phyloP scores from a whole-genome alignment of 768 basidiomycete genomes.

The Boletus reticulatus region DNA sequence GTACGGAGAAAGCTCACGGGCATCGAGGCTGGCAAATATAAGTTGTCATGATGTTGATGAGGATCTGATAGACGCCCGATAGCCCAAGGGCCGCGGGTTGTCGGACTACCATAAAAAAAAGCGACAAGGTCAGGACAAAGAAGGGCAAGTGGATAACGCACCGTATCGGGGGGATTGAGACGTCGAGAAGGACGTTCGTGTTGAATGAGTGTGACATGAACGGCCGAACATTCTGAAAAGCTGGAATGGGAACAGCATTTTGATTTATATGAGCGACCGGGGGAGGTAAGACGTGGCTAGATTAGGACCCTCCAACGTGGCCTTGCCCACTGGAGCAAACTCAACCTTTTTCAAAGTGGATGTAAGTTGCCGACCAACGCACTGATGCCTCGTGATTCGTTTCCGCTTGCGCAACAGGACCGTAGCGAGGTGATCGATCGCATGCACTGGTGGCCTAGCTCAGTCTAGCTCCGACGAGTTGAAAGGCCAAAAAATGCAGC shows the following conservation, averaged over 20 bases:
- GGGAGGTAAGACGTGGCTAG: constrained; percentile 9
- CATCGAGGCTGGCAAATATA: constrained; percentile 20
- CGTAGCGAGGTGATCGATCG: constrained; percentile 15
- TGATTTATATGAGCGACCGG: constrained; percentile 10
- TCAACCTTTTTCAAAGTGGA: not conserved
- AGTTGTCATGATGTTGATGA: constrained; percentile 2
- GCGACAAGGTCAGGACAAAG: not conserved
- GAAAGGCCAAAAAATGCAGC: not conserved
- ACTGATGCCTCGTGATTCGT: constrained; percentile 28
- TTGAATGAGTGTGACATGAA: constrained; percentile 6
- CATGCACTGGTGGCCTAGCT: constrained; percentile 3
- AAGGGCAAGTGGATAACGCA: too few relatives aligned
- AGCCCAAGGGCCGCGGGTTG: not conserved
- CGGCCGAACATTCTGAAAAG: not conserved
- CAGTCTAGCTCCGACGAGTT: not conserved
- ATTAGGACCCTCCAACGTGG: constrained; percentile 15
- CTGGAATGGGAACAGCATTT: not conserved
- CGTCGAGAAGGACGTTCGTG: too few relatives aligned
- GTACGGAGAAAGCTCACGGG: constrained; percentile 6
- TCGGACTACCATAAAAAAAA: not conserved
- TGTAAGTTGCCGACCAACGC: constrained; percentile 8
- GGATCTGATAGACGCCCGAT: constrained; percentile 12
- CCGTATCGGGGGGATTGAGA: too few relatives aligned
- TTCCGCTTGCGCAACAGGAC: constrained; percentile 10
- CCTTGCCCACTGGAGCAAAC: not conserved